phyloP scores from a whole-genome alignment of 2,329 filamentous ascomycete genomes.

The Penicillium sp. region DNA sequence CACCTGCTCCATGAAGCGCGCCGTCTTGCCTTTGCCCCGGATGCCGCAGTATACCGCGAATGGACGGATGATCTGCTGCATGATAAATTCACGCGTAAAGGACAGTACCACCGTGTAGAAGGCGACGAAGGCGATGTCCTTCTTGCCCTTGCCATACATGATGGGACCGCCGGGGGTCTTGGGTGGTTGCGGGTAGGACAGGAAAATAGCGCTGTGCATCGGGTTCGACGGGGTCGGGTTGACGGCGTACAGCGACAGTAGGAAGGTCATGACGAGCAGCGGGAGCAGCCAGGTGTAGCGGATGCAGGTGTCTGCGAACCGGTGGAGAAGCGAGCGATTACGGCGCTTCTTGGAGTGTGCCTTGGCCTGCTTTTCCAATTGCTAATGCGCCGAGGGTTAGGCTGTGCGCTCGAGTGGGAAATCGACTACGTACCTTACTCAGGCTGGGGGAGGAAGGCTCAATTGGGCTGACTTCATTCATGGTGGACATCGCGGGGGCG shows the following conservation, averaged over 20 bases:
- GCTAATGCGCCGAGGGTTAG: constrained; percentile 8
- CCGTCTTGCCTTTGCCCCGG: constrained; percentile 68
- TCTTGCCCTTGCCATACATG: constrained; percentile 83
- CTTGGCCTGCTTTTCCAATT: constrained; percentile 29
- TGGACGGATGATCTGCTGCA: constrained; percentile 81
- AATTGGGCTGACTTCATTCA: constrained; percentile 36
- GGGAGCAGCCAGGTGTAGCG: constrained; percentile 62
- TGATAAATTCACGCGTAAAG: constrained; percentile 92
- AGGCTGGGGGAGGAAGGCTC: constrained; percentile 27
- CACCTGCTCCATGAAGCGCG: constrained; percentile 91
- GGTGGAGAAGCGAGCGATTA: constrained; percentile 40
- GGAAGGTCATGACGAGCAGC: constrained; percentile 59
- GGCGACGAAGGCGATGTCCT: constrained; percentile 77
- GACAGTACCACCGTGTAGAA: constrained; percentile 89
- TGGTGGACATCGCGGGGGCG: constrained; percentile 44
- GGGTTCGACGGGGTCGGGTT: constrained; percentile 76
- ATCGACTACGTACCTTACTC: constrained; percentile 26
- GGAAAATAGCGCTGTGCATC: constrained; percentile 75
- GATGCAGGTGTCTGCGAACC: constrained; percentile 40
- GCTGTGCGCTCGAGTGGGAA: constrained; percentile 9
- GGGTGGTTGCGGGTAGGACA: constrained; percentile 74
- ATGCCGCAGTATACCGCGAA: constrained; percentile 67
- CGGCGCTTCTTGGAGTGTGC: constrained; percentile 43
- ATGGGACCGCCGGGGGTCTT: constrained; percentile 45
- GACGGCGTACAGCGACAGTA: constrained; percentile 64